phyloP scores from a whole-genome alignment of 768 basidiomycete genomes.

The Lactifluus pinguis region DNA sequence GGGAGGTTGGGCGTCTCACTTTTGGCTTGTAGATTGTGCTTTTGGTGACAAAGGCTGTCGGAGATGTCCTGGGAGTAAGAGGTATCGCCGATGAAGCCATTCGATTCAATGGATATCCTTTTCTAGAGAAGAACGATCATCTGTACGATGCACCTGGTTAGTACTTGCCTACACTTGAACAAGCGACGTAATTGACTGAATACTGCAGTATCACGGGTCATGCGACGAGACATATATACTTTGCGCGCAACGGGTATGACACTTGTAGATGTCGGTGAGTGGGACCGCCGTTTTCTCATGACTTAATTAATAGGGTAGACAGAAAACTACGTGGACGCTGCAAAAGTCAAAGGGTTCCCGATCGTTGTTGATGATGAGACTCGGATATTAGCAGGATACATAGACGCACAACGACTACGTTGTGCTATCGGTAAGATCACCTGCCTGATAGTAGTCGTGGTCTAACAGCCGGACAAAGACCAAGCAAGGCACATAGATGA shows the following conservation, averaged over 20 bases:
- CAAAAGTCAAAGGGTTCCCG: constrained; percentile 86
- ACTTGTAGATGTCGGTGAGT: constrained; percentile 71
- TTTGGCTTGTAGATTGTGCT: constrained; percentile 71
- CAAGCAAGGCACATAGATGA: constrained; percentile 58
- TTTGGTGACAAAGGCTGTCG: constrained; percentile 93
- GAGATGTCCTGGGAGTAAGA: constrained; percentile 84
- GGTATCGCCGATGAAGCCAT: constrained; percentile 98
- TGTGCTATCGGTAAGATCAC: constrained; percentile 67
- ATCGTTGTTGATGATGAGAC: constrained; percentile 59
- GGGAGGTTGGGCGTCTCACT: constrained; percentile 13
- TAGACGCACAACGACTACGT: constrained; percentile 75
- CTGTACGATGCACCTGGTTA: constrained; percentile 84
- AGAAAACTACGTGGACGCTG: constrained; percentile 61
- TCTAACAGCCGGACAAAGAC: constrained; percentile 36
- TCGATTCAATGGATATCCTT: constrained; percentile 93
- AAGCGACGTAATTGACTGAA: constrained; percentile 3
- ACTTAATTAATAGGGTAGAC: neutral
- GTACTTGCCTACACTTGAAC: constrained; percentile 20
- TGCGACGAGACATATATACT: constrained; percentile 72
- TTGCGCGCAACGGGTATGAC: constrained; percentile 68
- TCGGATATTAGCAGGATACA: constrained; percentile 71
- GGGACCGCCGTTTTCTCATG: neutral
- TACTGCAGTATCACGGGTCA: constrained; percentile 71
- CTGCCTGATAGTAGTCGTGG: neutral
- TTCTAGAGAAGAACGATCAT: constrained; percentile 92